Conservation (phyloP, 176 grass and related monocot genomes). For the Saccharum spontaneum region DNA sequence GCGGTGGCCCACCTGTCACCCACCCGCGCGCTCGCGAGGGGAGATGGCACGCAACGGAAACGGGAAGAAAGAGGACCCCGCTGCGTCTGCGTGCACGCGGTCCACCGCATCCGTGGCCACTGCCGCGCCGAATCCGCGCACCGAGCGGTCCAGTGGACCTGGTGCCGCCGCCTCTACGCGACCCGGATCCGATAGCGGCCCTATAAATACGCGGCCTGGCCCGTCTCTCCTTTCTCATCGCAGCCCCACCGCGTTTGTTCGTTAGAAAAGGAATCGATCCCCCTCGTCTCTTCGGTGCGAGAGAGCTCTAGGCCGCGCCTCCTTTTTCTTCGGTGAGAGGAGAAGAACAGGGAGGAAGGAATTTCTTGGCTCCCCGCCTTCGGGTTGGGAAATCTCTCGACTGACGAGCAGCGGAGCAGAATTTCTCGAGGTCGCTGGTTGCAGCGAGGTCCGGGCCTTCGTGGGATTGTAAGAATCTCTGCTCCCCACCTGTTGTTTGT, state of each 20-base stretch:
- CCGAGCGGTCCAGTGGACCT: constrained; percentile 18
- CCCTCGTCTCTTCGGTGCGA: neutral
- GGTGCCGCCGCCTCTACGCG: neutral
- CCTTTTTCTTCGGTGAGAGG: neutral
- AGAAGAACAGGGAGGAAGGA: neutral
- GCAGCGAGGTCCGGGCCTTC: constrained; percentile 1
- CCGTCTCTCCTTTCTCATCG: neutral
- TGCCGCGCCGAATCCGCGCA: neutral
- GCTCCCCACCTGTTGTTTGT: neutral
- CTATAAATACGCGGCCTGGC: constrained; percentile 23
- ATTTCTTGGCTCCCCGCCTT: neutral
- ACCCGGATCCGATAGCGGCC: neutral
- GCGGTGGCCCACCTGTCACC: constrained; percentile 10
- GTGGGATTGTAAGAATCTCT: constrained; percentile 35
- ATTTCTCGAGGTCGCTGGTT: neutral
- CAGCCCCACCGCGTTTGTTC: neutral
- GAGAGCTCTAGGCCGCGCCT: neutral
- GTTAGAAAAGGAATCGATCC: neutral
- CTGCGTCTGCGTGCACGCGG: constrained; percentile 24
- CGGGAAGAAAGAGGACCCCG: neutral
- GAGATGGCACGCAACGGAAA: neutral
- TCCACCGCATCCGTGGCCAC: neutral
- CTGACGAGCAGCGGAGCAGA: neutral
- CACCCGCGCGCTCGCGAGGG: neutral
- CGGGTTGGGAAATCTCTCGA: neutral